Percentiles rank a stretch among this genome's conserved stretches.
phyloP scores from a whole-genome alignment of 2,329 filamentous ascomycete species.

The Phialophora expanda region DNA sequence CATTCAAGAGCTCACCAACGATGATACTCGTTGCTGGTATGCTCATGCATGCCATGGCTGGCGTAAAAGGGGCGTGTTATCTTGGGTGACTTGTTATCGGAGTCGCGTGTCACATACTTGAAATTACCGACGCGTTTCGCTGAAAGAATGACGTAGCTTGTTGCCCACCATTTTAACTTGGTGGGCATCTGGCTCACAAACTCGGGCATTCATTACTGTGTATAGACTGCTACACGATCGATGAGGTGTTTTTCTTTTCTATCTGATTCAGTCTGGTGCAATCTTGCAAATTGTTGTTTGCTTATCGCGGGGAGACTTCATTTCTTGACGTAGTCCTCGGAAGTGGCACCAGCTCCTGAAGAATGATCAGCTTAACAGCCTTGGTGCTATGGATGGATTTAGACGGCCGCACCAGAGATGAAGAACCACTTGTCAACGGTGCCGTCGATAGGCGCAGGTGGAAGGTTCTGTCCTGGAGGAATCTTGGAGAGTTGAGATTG shows the following conservation, averaged over 20 bases:
- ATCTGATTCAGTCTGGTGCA: slow-evolving; percentile 9
- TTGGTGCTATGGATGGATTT: slow-evolving; percentile 43
- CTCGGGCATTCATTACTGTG: background rate
- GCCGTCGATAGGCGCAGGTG: slow-evolving; percentile 86
- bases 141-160: slow-evolving; percentile 4
- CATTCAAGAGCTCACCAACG: background rate
- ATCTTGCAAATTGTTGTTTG: background rate
- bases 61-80: slow-evolving; percentile 6
- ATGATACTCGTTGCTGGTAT: background rate
- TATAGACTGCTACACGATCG: slow-evolving; percentile 14
- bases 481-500: slow-evolving; percentile 75
- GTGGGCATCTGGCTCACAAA: background rate
- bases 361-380: slow-evolving; percentile 30
- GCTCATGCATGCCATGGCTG: slow-evolving; percentile 6
- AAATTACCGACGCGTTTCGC: slow-evolving; percentile 10
- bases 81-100: slow-evolving; percentile 5
- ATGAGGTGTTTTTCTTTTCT: slow-evolving; percentile 18
- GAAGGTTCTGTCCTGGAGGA: slow-evolving; percentile 77
- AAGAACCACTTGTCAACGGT: slow-evolving; percentile 99
- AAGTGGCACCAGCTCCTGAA: slow-evolving; percentile 36
- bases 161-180: background rate
- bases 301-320: slow-evolving; percentile 10
- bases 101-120: slow-evolving; percentile 5
- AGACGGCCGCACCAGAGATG: slow-evolving; percentile 93
- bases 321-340: slow-evolving; percentile 38